Percentiles rank a stretch among this genome's conserved stretches.
These are phyloP conservation scores for Vigna unguiculata DNA, from an alignment of 306 rosid species.

Conservation along the genomic window DNA sequence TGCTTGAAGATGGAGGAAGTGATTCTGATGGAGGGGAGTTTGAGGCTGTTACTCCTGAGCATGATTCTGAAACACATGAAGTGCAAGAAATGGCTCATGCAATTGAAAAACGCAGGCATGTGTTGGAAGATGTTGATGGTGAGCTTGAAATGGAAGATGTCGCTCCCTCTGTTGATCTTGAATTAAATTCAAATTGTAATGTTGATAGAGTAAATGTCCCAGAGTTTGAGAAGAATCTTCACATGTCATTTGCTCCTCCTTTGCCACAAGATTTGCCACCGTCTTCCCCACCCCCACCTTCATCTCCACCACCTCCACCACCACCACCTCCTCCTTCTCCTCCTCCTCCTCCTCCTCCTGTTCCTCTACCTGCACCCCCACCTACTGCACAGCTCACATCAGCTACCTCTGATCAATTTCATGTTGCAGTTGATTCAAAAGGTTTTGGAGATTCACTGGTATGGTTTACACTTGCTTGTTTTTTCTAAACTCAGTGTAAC, in stretches of 20 bases:
- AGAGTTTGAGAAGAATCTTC: slow-evolving; percentile 57
- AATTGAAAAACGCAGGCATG: slow-evolving; percentile 75
- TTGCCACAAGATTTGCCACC: slow-evolving; percentile 72
- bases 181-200: slow-evolving; percentile 59
- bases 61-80: slow-evolving; percentile 58
- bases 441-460: slow-evolving; percentile 64
- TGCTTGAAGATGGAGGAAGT: slow-evolving; percentile 86
- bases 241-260: slow-evolving; percentile 61
- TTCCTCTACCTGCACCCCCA: slow-evolving; percentile 41
- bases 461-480: slow-evolving; percentile 40
- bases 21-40: slow-evolving; percentile 94
- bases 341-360: neutral
- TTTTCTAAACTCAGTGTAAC: slow-evolving; percentile 20
- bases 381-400: slow-evolving; percentile 42
- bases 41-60: slow-evolving; percentile 90
- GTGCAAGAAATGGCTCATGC: slow-evolving; percentile 54
- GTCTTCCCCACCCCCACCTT: slow-evolving; percentile 77
- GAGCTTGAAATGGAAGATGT: slow-evolving; percentile 99
- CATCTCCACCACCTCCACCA: slow-evolving; percentile 72
- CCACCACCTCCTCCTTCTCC: slow-evolving; percentile 45
- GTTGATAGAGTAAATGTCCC: slow-evolving; percentile 46
- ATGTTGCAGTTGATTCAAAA: slow-evolving; percentile 59
- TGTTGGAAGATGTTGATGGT: slow-evolving; percentile 95
- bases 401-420: slow-evolving; percentile 54
- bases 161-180: slow-evolving; percentile 82